Conservation (phyloP, 2,329 filamentous ascomycete genomes). For the Aspergillus fijiensis region DNA sequence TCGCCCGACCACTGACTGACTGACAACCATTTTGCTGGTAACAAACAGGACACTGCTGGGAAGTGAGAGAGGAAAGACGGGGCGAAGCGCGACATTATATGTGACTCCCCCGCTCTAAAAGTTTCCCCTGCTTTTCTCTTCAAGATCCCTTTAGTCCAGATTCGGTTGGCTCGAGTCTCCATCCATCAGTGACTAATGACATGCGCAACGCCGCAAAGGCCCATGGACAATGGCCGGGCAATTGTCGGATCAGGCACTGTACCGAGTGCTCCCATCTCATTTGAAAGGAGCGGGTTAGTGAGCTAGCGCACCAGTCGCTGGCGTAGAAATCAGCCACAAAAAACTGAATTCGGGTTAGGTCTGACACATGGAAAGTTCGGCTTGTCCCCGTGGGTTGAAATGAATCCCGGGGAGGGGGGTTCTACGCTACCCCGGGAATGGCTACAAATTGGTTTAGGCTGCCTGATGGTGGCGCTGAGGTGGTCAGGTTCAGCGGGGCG, state of each 20-base stretch:
- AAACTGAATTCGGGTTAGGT: not conserved
- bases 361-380: not conserved
- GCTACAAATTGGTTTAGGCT: not conserved
- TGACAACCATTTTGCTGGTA: constrained; percentile 23
- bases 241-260: not conserved
- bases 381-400: constrained; percentile 2
- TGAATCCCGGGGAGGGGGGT: not conserved
- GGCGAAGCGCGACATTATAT: not conserved
- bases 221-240: not conserved
- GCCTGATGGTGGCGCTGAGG: not conserved
- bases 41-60: not conserved
- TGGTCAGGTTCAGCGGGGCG: constrained; percentile 1
- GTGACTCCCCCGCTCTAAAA: not conserved
- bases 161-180: not conserved
- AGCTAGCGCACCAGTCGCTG: constrained; percentile 1
- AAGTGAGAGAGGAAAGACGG: not conserved
- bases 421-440: constrained; percentile 1
- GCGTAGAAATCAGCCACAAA: constrained; percentile 3
- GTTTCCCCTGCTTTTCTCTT: not conserved
- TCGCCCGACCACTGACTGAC: constrained; percentile 42
- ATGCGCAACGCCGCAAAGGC: not conserved
- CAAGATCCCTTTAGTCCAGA: too few species aligned
- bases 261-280: not conserved
- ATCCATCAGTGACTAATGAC: not conserved
- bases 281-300: not conserved